These are phyloP conservation scores for Narthecium ossifragum DNA, from an alignment of 106 monocot genomes.

Conservation along the genomic window DNA sequence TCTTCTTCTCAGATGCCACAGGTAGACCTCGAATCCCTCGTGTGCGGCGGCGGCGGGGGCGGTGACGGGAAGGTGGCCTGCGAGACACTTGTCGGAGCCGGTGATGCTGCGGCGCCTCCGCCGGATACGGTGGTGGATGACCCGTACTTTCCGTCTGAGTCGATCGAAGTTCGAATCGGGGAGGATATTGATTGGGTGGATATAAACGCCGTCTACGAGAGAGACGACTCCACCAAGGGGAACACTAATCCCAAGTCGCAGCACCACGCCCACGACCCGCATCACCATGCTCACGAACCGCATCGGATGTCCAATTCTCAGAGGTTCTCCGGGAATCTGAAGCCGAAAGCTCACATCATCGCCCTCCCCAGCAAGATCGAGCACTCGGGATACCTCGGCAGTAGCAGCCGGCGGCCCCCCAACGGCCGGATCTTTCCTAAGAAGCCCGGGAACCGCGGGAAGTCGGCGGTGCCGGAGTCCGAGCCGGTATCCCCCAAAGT, in stretches of 20 bases:
- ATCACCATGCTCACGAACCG: background rate
- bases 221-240: slow-evolving; percentile 33
- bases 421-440: slow-evolving; percentile 35
- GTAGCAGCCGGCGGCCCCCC: slow-evolving; percentile 20
- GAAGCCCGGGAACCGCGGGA: slow-evolving; percentile 8
- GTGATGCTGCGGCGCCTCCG: background rate
- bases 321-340: slow-evolving; percentile 56
- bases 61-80: slow-evolving; percentile 12
- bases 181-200: slow-evolving; percentile 32
- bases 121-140: slow-evolving; percentile 10
- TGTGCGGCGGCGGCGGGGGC: slow-evolving; percentile 6
- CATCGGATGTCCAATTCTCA: slow-evolving; percentile 39
- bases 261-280: background rate
- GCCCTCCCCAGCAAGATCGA: slow-evolving; percentile 52
- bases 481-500: slow-evolving; percentile 74
- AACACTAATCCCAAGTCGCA: slow-evolving; percentile 25
- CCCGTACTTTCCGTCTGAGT: slow-evolving; percentile 29
- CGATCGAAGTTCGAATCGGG: slow-evolving; percentile 16
- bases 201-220: slow-evolving; percentile 28
- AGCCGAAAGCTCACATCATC: slow-evolving; percentile 59
- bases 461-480: slow-evolving; percentile 7
- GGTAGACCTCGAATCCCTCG: slow-evolving; percentile 7
- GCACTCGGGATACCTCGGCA: slow-evolving; percentile 35
- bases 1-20: slow-evolving; percentile 9
- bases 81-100: background rate